Percentiles rank a stretch among this genome's conserved stretches.
phyloP scores from a whole-genome alignment of 768 basidiomycete genomes.

The Erythrobasidium yunnanense region DNA sequence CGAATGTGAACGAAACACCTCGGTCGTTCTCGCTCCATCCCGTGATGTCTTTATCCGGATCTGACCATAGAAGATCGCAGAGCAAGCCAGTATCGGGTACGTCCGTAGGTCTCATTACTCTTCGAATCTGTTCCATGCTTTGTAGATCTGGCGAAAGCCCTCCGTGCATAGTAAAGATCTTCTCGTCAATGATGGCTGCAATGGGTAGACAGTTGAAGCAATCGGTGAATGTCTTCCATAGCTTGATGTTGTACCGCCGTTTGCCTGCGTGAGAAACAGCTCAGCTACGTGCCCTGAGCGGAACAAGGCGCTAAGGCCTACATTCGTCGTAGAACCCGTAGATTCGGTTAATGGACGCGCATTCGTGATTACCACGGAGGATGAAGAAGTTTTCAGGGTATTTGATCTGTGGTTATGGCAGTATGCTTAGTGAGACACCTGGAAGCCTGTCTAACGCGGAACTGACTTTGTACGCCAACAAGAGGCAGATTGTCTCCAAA shows the following conservation, averaged over 20 bases:
- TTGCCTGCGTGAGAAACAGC: slow-evolving; percentile 55
- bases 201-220: slow-evolving; percentile 99
- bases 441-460: too few relatives aligned
- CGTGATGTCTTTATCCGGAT: slow-evolving; percentile 98
- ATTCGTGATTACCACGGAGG: slow-evolving; percentile 95
- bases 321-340: slow-evolving; percentile 99
- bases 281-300: not conserved
- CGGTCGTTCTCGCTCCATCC: slow-evolving; percentile 99
- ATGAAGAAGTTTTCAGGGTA: slow-evolving; percentile 99
- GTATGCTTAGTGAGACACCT: too few relatives aligned
- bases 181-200: slow-evolving; percentile 98
- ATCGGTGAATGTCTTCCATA: slow-evolving; percentile 99
- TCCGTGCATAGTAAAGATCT: slow-evolving; percentile 99
- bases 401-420: slow-evolving; percentile 72
- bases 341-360: slow-evolving; percentile 97
- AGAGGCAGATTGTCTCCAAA: slow-evolving; percentile 96
- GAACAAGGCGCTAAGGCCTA: slow-evolving; percentile 45
- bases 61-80: slow-evolving; percentile 95
- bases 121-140: slow-evolving; percentile 98
- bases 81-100: slow-evolving; percentile 95
- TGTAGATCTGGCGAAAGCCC: slow-evolving; percentile 93
- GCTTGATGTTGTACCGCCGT: slow-evolving; percentile 99
- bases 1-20: slow-evolving; percentile 97
- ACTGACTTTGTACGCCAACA: slow-evolving; percentile 80
- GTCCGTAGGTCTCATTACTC: slow-evolving; percentile 97